These are phyloP conservation scores for Xylaria polymorpha DNA, from an alignment of 2,329 filamentous ascomycete genomes.

Conservation along the genomic window DNA sequence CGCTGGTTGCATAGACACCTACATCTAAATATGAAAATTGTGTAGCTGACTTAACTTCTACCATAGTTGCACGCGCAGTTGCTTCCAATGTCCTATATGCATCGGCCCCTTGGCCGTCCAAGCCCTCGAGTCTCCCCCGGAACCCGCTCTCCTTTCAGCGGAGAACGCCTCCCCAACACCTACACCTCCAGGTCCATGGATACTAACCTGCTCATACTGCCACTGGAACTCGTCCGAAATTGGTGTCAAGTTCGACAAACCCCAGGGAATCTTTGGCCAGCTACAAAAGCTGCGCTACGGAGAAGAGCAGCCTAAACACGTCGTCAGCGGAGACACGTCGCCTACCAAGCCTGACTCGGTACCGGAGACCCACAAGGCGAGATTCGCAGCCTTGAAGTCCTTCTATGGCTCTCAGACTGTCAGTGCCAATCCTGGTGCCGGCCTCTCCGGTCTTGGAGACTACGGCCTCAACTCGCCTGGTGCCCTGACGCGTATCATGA, in stretches of 20 bases:
- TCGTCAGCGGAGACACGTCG: constrained; percentile 41
- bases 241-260: constrained; percentile 88
- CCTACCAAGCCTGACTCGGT: constrained; percentile 67
- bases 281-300: constrained; percentile 76
- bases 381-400: constrained; percentile 76
- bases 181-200: constrained; percentile 68
- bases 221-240: constrained; percentile 93
- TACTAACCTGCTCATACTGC: constrained; percentile 89
- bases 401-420: constrained; percentile 87
- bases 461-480: constrained; percentile 79
- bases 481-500: constrained; percentile 90
- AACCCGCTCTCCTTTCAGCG: constrained; percentile 58
- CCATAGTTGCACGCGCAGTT: constrained; percentile 86
- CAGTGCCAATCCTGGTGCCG: constrained; percentile 63
- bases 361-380: constrained; percentile 60
- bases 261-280: constrained; percentile 86
- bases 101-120: constrained; percentile 82
- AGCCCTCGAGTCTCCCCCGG: constrained; percentile 69
- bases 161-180: constrained; percentile 50
- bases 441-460: constrained; percentile 59
- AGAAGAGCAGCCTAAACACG: constrained; percentile 55
- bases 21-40: background rate
- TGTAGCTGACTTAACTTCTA: constrained; percentile 13
- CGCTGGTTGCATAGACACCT: background rate
- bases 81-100: constrained; percentile 94